Evolutionary conservation across 805 yeast genomes (phyloP), one percentile per base, ranked within the genome.

Genomic region (Kluyveromyces wickerhamii): DNA sequence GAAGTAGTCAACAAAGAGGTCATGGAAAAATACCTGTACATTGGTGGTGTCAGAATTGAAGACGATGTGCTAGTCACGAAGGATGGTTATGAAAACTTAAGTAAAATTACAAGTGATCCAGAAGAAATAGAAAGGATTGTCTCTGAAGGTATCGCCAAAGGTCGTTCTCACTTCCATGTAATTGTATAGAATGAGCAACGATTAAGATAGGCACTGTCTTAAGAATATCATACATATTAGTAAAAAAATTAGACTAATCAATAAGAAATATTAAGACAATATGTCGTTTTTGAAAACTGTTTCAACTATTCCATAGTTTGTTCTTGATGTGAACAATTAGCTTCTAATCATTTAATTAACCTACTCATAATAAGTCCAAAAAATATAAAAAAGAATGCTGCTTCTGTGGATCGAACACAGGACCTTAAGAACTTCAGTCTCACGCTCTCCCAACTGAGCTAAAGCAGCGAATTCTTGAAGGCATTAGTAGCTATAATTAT

Each of bases 31-130:
- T 89, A 87, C 59, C 74, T 81, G 79, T 73, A 79, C 45, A 74
- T 92, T 37, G 98, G 98, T n/a, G 98, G 98, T 29, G 96, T 89
- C 5, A 75, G 98, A 59, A 86, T 89, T 38, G 98, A 89, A 60
- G 98, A 89, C 54, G 96, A 89, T 52, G 71, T 92, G 27, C 62
- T 85, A 29, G 79, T 89, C 20, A 84, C 95, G 1, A 67, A 68
- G 31, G 63, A 62, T 35, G 97, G 97, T 0, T 75, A 60, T 51
- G 95, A 87, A 51, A 82, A 84, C 48, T 63, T 89, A 35, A 89
- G 96, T 2, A 69, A 72, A 18, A 76, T 89, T 35, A 85, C 96
- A 1, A 79, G 81, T 38, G 94, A 92, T 54, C 87, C 96, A 1
- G 71, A 68, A 4, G 95, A 87, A 57, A 79, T 89, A 35, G 71